Evolutionary conservation across 192 early-diverging fungal genomes (phyloP).

Genomic region (Chytriomyces hyalinus): DNA sequence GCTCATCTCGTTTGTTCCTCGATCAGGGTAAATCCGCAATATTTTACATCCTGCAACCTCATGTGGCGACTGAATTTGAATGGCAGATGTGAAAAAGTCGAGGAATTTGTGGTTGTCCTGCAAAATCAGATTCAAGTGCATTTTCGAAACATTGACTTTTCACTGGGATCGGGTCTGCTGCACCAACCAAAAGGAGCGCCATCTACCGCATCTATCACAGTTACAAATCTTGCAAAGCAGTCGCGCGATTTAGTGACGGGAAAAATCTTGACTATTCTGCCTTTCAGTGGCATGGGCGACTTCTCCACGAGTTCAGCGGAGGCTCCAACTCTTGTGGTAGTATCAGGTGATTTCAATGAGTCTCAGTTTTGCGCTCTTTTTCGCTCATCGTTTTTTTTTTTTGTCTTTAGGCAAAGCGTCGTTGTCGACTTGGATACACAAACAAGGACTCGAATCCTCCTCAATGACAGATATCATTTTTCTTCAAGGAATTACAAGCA

Average conservation of each 20-base stretch:
- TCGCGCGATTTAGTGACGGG: neutral
- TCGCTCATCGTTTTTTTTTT: too few species aligned
- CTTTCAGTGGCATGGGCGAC: too few species aligned
- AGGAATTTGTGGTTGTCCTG: constrained; percentile 44
- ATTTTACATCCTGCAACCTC: neutral
- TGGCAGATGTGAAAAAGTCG: constrained; percentile 14
- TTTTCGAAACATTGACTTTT: constrained; percentile 44
- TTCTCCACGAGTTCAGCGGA: too few species aligned
- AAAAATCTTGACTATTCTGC: too few species aligned
- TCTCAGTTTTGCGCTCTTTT: too few species aligned
- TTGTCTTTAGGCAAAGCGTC: constrained; percentile 28
- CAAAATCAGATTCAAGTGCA: constrained; percentile 23
- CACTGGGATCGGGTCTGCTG: neutral
- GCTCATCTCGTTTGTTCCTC: constrained; percentile 13
- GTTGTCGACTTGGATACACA: constrained; percentile 37
- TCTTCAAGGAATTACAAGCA: neutral
- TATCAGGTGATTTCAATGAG: constrained; percentile 10
- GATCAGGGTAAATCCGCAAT: too few species aligned
- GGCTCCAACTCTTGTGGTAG: constrained; percentile 4
- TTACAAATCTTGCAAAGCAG: constrained; percentile 30
- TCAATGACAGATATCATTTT: too few species aligned
- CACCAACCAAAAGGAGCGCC: neutral
- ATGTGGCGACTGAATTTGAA: neutral
- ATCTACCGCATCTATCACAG: constrained; percentile 31
- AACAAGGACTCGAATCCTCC: neutral